Evolutionary conservation across 2,329 filamentous ascomycete genomes (phyloP).

Genomic region (Fusarium caatingaense): DNA sequence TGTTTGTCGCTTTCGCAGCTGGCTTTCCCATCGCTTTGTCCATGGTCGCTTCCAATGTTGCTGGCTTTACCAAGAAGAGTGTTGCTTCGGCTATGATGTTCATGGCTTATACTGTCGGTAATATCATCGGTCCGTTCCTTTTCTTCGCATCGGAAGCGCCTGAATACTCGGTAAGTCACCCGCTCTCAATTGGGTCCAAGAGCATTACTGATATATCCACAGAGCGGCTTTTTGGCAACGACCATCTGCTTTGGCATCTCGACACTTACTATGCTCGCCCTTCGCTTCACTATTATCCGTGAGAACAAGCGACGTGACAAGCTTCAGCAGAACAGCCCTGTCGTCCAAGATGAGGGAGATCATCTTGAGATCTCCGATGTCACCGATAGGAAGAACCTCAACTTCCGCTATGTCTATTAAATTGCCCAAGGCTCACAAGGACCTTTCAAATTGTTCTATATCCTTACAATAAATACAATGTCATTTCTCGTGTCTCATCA

Average conservation of each 20-base stretch:
- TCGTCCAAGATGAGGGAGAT: background rate
- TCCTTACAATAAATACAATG: background rate
- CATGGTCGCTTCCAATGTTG: constrained; percentile 39
- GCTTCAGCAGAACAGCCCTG: constrained; percentile 1
- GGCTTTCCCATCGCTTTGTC: constrained; percentile 37
- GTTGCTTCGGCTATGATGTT: constrained; percentile 42
- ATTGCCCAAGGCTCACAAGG: accelerated
- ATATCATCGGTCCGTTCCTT: constrained; percentile 40
- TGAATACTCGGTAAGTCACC: constrained; percentile 25
- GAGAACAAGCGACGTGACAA: constrained; percentile 36
- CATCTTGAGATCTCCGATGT: constrained; percentile 36
- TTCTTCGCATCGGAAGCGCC: constrained; percentile 38
- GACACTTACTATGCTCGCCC: constrained; percentile 18
- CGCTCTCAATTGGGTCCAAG: too few species aligned
- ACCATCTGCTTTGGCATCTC: constrained; percentile 38
- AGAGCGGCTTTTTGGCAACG: constrained; percentile 42
- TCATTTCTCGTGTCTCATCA: background rate
- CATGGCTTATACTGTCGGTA: constrained; percentile 36
- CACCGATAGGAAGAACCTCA: constrained; percentile 31
- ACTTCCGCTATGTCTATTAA: constrained; percentile 42
- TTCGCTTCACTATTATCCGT: constrained; percentile 24
- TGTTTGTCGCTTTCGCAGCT: constrained; percentile 41
- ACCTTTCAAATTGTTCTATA: too few species aligned
- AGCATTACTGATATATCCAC: background rate
- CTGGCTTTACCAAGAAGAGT: constrained; percentile 42